Base-by-base conservation (phyloP, 176 grass and related monocot species). In the Cymbopogon citratus region DNA sequence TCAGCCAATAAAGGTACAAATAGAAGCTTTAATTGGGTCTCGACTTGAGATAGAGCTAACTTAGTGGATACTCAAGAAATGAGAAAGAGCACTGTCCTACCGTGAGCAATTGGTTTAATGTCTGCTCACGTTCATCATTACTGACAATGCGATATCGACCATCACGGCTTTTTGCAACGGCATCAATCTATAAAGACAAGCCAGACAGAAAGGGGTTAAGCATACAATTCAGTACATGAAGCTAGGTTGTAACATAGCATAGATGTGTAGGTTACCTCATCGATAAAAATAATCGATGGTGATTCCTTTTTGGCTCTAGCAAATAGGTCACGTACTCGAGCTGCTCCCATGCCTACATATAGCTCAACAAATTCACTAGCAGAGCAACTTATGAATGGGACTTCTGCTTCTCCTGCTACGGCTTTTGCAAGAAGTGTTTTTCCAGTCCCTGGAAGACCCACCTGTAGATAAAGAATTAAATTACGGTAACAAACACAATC, bases 311-410 rank as follows among this genome's bases (percentile, higher is more conserved):
- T 99, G 48, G 97, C 97, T 77, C 91, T 91, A 34, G 97, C 89
- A 95, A 99, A 99, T 63, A 99, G 91, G 87, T 99, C 97, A 68
- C 97, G 87, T 28, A 93, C 91, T 87, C 97, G 89, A 63, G 97
- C 94, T 77, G 97, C 97, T 82, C 97, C 97, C 97, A 95, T 99
- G 59, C 97, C 97, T 36, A 99, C 92, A 90, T 99, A 99, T 67
- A 99, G 66, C 80, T 99, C 97, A 36, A 99, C 97, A 88, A 99
- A 99, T 85, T 99, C 97, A 93, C 97, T 99, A 69, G 97, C 97
- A 45, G 97, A 99, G 86, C 97, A 99, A 86, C 97, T 99, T 88
- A 99, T 99, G 71, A 99, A 99, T 74, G 97, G 97, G 59, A 99
- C 97, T 83, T 99, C 97, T 10, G 97, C 97, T 91, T 99, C 97